These are phyloP conservation scores for Ascoidea rubescens DNA, from an alignment of 805 yeast genomes.

Conservation along the genomic window DNA sequence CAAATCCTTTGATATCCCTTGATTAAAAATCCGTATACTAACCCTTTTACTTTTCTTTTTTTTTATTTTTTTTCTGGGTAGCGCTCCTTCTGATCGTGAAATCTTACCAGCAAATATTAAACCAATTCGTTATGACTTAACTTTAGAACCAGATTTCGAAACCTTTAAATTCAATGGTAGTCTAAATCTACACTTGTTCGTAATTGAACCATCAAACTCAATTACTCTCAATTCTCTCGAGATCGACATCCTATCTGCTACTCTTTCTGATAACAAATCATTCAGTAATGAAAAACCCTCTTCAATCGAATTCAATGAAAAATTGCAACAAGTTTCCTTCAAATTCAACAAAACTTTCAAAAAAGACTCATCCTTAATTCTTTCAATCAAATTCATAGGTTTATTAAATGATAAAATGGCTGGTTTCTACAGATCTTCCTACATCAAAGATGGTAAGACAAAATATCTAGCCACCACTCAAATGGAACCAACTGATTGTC, in stretches of 20 bases:
- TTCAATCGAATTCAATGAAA: slow-evolving; percentile 27
- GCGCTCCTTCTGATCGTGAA: slow-evolving; percentile 22
- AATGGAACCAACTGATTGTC: slow-evolving; percentile 78
- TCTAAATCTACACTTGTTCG: slow-evolving; percentile 38
- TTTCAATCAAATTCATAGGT: slow-evolving; percentile 44
- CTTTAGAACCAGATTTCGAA: slow-evolving; percentile 45
- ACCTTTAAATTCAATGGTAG: slow-evolving; percentile 46
- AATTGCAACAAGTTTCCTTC: slow-evolving; percentile 52
- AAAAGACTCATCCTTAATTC: slow-evolving; percentile 25
- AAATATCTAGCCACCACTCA: slow-evolving; percentile 74
- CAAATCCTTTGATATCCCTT: too few species aligned
- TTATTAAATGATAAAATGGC: slow-evolving; percentile 67
- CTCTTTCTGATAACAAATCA: slow-evolving; percentile 23
- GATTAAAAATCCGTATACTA: too few species aligned
- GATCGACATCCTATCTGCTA: slow-evolving; percentile 41
- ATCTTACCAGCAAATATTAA: slow-evolving; percentile 48
- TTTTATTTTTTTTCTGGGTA: background rate
- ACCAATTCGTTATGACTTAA: slow-evolving; percentile 64
- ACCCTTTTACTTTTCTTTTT: too few species aligned
- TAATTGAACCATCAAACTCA: slow-evolving; percentile 29
- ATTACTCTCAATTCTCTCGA: slow-evolving; percentile 52
- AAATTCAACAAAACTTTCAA: slow-evolving; percentile 31
- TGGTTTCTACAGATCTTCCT: slow-evolving; percentile 65
- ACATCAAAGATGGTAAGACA: slow-evolving; percentile 41
- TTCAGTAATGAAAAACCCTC: slow-evolving; percentile 17